Percentiles rank a stretch among this genome's conserved stretches.
These are phyloP conservation scores for Alternaria consortialis DNA, from an alignment of 2,329 filamentous ascomycete species.

Conservation along the genomic window DNA sequence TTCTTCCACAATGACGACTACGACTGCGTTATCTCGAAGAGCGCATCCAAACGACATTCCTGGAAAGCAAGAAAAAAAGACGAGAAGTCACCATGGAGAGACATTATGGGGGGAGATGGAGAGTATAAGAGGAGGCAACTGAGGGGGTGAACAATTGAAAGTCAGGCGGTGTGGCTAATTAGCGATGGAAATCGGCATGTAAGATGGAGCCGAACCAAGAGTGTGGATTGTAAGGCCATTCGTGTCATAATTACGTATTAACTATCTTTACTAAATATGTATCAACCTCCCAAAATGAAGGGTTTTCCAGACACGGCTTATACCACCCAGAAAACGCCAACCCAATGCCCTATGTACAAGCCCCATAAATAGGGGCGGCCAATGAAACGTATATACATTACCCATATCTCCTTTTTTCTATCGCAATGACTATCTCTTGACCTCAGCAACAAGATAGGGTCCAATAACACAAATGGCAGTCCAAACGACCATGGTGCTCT, in stretches of 20 bases:
- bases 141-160: too few species aligned
- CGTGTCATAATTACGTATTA: conserved; percentile 3
- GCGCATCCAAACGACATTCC: background rate
- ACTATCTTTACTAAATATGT: background rate
- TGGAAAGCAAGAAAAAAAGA: background rate
- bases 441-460: conserved; percentile 79
- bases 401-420: background rate
- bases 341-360: conserved; percentile 4
- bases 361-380: background rate
- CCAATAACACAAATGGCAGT: conserved; percentile 84
- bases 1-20: background rate
- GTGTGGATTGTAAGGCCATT: background rate
- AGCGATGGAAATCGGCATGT: too few species aligned
- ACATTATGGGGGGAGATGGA: background rate
- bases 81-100: background rate
- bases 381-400: conserved; percentile 3
- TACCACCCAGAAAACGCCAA: background rate
- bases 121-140: background rate
- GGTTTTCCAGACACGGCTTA: background rate
- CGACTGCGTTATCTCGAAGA: background rate
- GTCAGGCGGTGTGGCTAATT: too few species aligned
- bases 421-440: conserved; percentile 46
- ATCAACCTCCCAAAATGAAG: conserved; percentile 6
- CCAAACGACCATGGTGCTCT: conserved; percentile 76
- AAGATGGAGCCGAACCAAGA: background rate